These are phyloP conservation scores for Ceratobasidium sp. DNA, from an alignment of 1,284 basidiomycete species.

Conservation along the genomic window DNA sequence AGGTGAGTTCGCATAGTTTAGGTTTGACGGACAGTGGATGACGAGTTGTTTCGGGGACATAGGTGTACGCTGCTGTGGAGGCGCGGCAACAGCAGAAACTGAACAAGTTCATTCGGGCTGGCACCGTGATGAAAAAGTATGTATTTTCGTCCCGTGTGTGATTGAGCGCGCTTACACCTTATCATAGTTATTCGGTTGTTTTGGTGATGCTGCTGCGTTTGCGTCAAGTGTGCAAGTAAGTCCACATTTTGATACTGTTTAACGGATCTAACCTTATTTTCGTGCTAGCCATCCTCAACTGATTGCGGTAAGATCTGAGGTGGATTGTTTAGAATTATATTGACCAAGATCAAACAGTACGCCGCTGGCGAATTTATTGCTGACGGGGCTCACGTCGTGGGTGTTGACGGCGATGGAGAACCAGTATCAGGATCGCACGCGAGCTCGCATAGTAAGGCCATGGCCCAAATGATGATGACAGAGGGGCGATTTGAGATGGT, in stretches of 20 bases:
- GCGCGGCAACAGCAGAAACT: conserved; percentile 66
- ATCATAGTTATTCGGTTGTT: conserved; percentile 41
- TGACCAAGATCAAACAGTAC: conserved; percentile 19
- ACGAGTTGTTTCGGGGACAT: background rate
- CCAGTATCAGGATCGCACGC: conserved; percentile 5
- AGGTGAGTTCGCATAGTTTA: conserved; percentile 59
- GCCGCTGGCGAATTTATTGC: conserved; percentile 41
- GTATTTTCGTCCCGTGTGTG: conserved; percentile 49
- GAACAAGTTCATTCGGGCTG: conserved; percentile 69
- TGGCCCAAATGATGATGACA: conserved; percentile 69
- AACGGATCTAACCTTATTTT: background rate
- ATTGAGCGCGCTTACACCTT: background rate
- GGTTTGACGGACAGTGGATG: background rate
- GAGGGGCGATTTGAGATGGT: conserved; percentile 67
- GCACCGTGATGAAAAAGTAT: conserved; percentile 73
- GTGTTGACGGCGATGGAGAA: conserved; percentile 66
- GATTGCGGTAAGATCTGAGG: conserved; percentile 63
- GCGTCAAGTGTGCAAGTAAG: conserved; percentile 69
- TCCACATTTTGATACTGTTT: background rate
- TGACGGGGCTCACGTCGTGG: conserved; percentile 64
- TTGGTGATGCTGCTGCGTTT: conserved; percentile 76
- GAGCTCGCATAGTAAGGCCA: background rate
- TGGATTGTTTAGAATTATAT: background rate
- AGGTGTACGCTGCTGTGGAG: conserved; percentile 73
- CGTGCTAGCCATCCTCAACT: conserved; percentile 69